Conservation (phyloP, 345 rosid species). For the Populus simonii region DNA sequence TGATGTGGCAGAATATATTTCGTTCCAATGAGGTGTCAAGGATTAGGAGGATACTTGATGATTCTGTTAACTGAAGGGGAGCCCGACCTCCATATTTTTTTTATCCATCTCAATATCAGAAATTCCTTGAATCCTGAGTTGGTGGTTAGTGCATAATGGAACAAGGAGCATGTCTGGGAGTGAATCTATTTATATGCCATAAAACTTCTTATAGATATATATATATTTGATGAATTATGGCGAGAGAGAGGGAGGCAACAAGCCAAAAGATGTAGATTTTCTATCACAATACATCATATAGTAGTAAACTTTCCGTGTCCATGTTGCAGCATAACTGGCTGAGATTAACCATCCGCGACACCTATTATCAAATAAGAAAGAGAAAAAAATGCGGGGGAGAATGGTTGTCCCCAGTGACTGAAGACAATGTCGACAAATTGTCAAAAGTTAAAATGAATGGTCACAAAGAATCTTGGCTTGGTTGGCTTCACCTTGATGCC, state of each 20-base stretch:
- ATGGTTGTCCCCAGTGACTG: not conserved
- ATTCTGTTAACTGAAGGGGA: too few species aligned
- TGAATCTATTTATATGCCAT: not conserved
- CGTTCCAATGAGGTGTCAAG: too few species aligned
- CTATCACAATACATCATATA: not conserved
- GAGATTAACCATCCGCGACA: not conserved
- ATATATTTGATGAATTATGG: too few species aligned
- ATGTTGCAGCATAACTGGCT: not conserved
- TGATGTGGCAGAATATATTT: too few species aligned
- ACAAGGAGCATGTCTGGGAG: too few species aligned
- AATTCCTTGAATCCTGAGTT: too few species aligned
- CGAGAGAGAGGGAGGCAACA: not conserved
- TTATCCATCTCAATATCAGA: too few species aligned
- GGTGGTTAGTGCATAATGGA: too few species aligned
- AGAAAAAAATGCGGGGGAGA: not conserved
- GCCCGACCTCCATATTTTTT: too few species aligned
- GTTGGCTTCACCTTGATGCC: not conserved
- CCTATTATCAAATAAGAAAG: not conserved
- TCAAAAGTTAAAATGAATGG: not conserved
- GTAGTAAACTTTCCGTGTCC: not conserved
- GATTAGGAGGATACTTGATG: too few species aligned
- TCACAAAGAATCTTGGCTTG: constrained; percentile 2
- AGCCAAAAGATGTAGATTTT: not conserved
- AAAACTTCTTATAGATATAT: too few species aligned
- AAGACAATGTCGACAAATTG: not conserved